Base-by-base conservation (phyloP, 805 yeast species). In the Candida saitoana region DNA sequence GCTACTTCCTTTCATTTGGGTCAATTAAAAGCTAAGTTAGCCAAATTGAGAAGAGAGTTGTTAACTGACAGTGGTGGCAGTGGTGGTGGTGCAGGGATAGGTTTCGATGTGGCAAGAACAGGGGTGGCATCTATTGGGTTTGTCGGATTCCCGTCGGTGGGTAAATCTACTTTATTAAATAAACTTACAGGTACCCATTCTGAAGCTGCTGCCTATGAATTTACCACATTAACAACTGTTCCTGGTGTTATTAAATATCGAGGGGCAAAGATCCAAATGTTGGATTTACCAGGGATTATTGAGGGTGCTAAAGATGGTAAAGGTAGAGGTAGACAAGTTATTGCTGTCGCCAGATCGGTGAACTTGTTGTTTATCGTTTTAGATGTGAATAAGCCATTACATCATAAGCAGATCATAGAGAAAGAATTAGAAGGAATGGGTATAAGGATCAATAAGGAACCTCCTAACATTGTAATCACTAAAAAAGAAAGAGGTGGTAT, bases 281-380 rank as follows among this genome's bases (percentile, higher is more conserved):
- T 86, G 55, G 95, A 86, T 76, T 77, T 86, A 49, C 95, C 95
- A 6, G 95, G 95, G 60, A 86, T 86, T 52, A 85, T 86, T 57
- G 93, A 86, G 64, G 95, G 95, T 65, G 95, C 95, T 48, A 85
- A 85, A 51, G 93, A 86, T 56, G 95, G 95, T 67, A 80, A 84
- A 62, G 95, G 95, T 69, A 76, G 95, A 74, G 95, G 95, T 75
- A 84, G 78, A 54, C 99, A 93, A 68, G 99, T 93, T 42, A 93
- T 93, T 67, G 99, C 99, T 2, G 99, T 93, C 45, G 98, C 98
- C n/a, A 79, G 99, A 66, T 88, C 97, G 2, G 95, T 96, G 62
- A 90, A 93, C 61, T 71, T 93, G 56, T 77, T 93, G 39, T 93
- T 93, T 63, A 87, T 93, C 59, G 96, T 93, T 3, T 71, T 93